Evolutionary conservation across 176 grass and related monocot genomes (phyloP).

Genomic region (Carex littledalei): DNA sequence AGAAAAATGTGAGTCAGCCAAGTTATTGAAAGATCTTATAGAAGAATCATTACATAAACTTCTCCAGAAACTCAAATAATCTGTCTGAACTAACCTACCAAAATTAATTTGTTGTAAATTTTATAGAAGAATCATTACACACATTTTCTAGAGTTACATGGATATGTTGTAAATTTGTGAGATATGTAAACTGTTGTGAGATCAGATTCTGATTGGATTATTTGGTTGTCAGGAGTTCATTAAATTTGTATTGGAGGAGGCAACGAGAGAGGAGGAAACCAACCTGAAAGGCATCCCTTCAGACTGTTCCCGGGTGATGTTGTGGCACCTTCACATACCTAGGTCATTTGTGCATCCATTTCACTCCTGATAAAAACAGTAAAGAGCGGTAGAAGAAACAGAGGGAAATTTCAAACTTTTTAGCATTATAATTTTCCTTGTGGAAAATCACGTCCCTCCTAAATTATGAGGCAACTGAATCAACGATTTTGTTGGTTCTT

Average conservation of each 20-base stretch:
- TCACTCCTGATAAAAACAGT: background rate
- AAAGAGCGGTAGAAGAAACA: background rate
- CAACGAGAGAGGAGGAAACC: background rate
- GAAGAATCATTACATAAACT: background rate
- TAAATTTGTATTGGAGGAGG: constrained; percentile 32
- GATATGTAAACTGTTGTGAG: background rate
- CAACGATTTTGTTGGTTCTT: background rate
- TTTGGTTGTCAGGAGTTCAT: constrained; percentile 42
- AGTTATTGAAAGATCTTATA: background rate
- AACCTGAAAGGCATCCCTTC: constrained; percentile 28
- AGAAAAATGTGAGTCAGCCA: background rate
- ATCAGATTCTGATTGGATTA: constrained; percentile 9
- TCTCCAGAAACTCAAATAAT: background rate
- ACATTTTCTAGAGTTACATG: background rate
- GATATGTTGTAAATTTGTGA: background rate
- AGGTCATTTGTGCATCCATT: constrained; percentile 20
- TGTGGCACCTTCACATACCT: constrained; percentile 54
- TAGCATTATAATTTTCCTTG: background rate
- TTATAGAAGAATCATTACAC: background rate
- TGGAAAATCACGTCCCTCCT: background rate
- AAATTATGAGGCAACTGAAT: background rate
- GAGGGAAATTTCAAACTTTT: background rate
- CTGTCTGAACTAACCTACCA: background rate
- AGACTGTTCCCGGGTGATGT: constrained; percentile 42
- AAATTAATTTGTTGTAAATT: background rate